Percentiles rank a stretch among this genome's conserved stretches.
These are phyloP conservation scores for Chlorella sp. DNA, from an alignment of 139 green algal species.

Conservation along the genomic window DNA sequence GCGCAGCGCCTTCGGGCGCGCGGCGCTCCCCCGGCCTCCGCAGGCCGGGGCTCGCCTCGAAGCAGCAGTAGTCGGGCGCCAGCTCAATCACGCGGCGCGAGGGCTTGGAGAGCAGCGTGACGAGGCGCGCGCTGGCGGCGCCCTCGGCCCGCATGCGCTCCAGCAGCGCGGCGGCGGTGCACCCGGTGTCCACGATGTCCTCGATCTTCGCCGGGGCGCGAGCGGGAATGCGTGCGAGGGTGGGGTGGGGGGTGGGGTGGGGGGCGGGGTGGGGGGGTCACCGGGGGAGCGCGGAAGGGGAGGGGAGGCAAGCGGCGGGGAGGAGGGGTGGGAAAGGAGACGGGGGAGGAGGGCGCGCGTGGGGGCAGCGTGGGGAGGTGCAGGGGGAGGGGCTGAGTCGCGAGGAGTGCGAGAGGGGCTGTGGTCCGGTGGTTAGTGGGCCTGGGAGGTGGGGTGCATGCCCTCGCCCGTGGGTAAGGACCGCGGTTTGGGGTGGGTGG, in stretches of 20 bases:
- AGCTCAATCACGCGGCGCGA: conserved; percentile 58
- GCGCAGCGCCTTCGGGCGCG: too few species aligned
- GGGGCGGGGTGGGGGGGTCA: background rate
- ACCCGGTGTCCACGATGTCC: conserved; percentile 90
- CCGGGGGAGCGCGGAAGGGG: too few species aligned
- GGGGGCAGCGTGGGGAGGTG: background rate
- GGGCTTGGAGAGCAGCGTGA: conserved; percentile 77
- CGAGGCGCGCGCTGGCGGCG: conserved; percentile 53
- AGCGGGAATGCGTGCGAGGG: background rate
- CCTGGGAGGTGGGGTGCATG: conserved; percentile 7
- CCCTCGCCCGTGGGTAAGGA: conserved; percentile 43
- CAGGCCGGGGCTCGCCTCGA: too few species aligned
- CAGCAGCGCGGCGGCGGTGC: conserved; percentile 48
- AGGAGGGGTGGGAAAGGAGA: background rate
- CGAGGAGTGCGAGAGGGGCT: background rate
- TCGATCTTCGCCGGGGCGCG: conserved; percentile 62
- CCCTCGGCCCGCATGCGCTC: conserved; percentile 32
- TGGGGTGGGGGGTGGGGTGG: background rate
- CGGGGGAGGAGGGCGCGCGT: background rate
- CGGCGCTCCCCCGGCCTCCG: too few species aligned
- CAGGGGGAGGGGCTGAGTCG: background rate
- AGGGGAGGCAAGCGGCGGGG: too few species aligned
- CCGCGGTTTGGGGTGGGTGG: conserved; percentile 36
- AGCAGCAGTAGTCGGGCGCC: conserved; percentile 61
- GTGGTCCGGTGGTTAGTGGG: conserved; percentile 38